Conservation (phyloP, 2,329 filamentous ascomycete genomes). For the Neoscytalidium dimidiatum region DNA sequence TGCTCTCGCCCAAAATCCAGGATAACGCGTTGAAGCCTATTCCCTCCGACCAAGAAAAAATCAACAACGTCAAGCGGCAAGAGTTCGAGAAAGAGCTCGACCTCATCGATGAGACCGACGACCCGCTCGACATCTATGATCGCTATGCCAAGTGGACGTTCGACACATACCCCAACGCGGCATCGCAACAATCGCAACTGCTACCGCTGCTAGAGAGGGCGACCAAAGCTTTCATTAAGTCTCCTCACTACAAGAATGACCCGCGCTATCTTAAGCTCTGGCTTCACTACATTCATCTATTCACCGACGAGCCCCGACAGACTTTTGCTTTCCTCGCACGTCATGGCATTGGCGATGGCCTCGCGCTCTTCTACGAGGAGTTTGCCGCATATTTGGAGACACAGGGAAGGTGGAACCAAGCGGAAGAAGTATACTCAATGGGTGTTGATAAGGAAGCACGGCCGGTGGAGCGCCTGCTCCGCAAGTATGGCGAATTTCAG, state of each 20-base stretch:
- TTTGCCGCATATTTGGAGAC: conserved; percentile 92
- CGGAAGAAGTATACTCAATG: conserved; percentile 88
- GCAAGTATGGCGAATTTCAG: conserved; percentile 93
- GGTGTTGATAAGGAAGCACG: conserved; percentile 87
- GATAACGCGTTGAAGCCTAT: conserved; percentile 50
- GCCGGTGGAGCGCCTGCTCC: conserved; percentile 75
- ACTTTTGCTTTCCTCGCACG: conserved; percentile 89
- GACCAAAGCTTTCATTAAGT: conserved; percentile 85
- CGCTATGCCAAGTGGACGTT: conserved; percentile 97
- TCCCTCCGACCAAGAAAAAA: conserved; percentile 66
- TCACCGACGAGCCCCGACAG: conserved; percentile 90
- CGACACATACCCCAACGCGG: conserved; percentile 91
- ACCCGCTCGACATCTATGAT: conserved; percentile 93
- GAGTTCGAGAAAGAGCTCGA: conserved; percentile 85
- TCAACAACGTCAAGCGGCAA: conserved; percentile 77
- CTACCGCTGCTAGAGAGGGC: conserved; percentile 87
- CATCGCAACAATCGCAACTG: conserved; percentile 87
- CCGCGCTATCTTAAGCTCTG: conserved; percentile 90
- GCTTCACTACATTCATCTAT: conserved; percentile 91
- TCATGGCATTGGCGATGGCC: conserved; percentile 79
- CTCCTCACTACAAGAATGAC: conserved; percentile 89
- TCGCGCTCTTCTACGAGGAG: conserved; percentile 95
- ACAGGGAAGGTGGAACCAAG: conserved; percentile 81
- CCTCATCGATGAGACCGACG: conserved; percentile 81
- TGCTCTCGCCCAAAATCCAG: conserved; percentile 65